Percentiles rank a stretch among this genome's conserved stretches.
Conservation (phyloP, 2,329 filamentous ascomycete genomes). For the Colletotrichum sp. region DNA sequence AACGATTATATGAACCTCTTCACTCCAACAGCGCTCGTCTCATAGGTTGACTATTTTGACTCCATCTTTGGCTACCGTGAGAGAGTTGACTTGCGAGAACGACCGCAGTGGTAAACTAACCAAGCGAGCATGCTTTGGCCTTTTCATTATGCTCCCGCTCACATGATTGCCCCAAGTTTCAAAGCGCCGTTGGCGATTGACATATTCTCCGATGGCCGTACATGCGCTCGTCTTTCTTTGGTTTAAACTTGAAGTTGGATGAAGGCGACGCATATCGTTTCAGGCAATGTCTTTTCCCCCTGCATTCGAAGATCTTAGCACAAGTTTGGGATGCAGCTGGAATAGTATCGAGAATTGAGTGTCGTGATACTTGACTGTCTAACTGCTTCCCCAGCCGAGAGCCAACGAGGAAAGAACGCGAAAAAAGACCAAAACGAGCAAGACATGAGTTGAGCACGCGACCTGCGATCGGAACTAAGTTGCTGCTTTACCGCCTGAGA, state of each 20-base stretch:
- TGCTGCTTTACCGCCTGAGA: not conserved
- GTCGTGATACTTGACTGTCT: not conserved
- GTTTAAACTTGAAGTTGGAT: not conserved
- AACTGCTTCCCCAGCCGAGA: not conserved
- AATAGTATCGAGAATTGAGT: not conserved
- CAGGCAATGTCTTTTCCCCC: rapidly evolving
- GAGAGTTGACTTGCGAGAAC: not conserved
- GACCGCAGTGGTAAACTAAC: not conserved
- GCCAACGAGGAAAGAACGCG: not conserved
- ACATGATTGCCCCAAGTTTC: not conserved
- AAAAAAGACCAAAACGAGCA: not conserved
- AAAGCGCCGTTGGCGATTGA: not conserved
- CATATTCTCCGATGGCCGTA: not conserved
- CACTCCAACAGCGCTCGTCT: not conserved
- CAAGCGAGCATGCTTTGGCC: not conserved
- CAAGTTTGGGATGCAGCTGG: not conserved
- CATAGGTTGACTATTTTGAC: not conserved
- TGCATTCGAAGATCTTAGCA: not conserved
- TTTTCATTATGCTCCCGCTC: not conserved
- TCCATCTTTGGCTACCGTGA: not conserved
- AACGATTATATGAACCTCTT: not conserved
- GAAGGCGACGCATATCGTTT: not conserved
- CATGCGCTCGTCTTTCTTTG: not conserved
- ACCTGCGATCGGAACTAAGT: not conserved
- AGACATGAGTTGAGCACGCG: not conserved